Conservation (phyloP, 306 rosid genomes). For the Sicyos baderoa region DNA sequence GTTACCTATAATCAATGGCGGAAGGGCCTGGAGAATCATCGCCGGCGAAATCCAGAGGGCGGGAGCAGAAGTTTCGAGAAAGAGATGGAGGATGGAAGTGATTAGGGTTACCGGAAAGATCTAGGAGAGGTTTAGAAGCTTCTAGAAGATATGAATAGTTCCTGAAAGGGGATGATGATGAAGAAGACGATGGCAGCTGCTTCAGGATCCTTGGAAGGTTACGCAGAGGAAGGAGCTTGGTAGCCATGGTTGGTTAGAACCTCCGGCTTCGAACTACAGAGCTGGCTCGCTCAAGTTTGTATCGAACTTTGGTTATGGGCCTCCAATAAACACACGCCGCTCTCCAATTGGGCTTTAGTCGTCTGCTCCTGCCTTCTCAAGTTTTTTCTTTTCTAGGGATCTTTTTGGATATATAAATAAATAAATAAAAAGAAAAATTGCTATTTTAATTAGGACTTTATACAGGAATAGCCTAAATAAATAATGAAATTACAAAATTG, state of each 20-base stretch:
- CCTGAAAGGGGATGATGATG: slow-evolving; percentile 19
- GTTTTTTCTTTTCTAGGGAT: too few relatives aligned
- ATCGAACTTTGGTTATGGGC: neutral
- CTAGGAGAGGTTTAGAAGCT: slow-evolving; percentile 22
- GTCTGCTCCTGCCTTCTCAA: neutral
- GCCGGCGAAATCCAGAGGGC: slow-evolving; percentile 30
- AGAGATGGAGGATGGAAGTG: slow-evolving; percentile 15
- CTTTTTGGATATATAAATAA: too few relatives aligned
- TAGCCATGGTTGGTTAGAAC: slow-evolving; percentile 37
- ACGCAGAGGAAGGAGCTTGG: slow-evolving; percentile 37
- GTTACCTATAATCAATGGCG: slow-evolving; percentile 63
- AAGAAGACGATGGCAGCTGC: slow-evolving; percentile 22
- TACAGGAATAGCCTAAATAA: too few relatives aligned
- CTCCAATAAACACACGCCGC: neutral
- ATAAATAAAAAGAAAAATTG: too few relatives aligned
- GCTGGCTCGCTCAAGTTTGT: neutral
- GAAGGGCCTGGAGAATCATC: slow-evolving; percentile 48
- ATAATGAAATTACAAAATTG: too few relatives aligned
- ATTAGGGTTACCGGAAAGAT: neutral
- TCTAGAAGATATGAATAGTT: slow-evolving; percentile 22
- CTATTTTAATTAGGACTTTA: too few relatives aligned
- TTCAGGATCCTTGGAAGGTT: slow-evolving; percentile 39
- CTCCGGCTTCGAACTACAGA: neutral
- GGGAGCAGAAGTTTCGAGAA: slow-evolving; percentile 52
- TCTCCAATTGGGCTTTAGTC: neutral